Percentiles rank a stretch among this genome's conserved stretches.
phyloP scores from a whole-genome alignment of 2,329 filamentous ascomycete genomes.

The Monosporascus sp. region DNA sequence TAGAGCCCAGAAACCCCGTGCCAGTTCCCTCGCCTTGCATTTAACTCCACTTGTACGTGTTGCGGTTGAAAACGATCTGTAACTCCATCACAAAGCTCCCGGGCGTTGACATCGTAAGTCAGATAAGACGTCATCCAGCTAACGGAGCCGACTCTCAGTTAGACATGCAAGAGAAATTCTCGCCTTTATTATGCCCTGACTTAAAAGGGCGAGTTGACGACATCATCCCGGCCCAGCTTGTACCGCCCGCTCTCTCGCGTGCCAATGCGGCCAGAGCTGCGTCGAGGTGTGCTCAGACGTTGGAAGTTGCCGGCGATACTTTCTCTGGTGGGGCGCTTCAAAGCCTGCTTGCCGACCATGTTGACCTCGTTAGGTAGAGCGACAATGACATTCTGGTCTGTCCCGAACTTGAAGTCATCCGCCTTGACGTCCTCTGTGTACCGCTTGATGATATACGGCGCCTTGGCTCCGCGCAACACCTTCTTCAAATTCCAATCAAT shows the following conservation, averaged over 20 bases:
- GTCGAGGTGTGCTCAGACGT: slow-evolving; percentile 43
- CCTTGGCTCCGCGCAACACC: slow-evolving; percentile 72
- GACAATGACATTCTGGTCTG: slow-evolving; percentile 96
- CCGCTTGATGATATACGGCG: slow-evolving; percentile 93
- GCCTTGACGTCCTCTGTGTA: slow-evolving; percentile 95
- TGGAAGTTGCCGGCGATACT: slow-evolving; percentile 69
- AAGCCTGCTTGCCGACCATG: slow-evolving; percentile 83
- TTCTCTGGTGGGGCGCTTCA: slow-evolving; percentile 86
- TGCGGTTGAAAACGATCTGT: no score
- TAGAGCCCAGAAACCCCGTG: no score
- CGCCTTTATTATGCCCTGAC: background rate
- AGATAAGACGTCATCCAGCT: no score
- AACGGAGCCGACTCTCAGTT: background rate
- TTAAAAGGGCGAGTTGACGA: slow-evolving; percentile 68
- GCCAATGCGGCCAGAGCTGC: slow-evolving; percentile 47
- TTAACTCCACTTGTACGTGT: no score
- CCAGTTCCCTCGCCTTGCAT: no score
- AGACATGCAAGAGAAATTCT: background rate
- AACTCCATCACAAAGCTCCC: no score
- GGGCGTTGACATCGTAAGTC: no score
- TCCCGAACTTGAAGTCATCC: slow-evolving; percentile 96
- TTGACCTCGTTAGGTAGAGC: slow-evolving; percentile 96
- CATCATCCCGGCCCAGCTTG: slow-evolving; percentile 73
- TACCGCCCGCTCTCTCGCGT: slow-evolving; percentile 55
- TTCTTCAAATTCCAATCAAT: slow-evolving; percentile 95